Evolutionary conservation across 2,329 filamentous ascomycete species (phyloP).

Genomic region (Seiridium unicorne): DNA sequence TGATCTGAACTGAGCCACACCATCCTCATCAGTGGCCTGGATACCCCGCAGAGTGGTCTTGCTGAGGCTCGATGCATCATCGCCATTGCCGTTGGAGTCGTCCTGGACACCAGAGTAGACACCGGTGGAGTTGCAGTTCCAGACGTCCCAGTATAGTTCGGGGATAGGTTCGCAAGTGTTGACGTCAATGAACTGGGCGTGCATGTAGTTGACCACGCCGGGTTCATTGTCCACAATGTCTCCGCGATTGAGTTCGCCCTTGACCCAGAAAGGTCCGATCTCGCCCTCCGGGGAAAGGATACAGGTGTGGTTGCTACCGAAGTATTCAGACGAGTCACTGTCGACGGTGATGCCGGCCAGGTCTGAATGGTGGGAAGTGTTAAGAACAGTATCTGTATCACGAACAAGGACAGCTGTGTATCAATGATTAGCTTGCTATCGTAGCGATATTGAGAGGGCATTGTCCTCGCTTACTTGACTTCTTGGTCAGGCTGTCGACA

Average conservation of each 20-base stretch:
- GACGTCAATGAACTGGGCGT: conserved; percentile 53
- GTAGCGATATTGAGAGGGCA: neutral
- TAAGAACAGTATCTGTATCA: neutral
- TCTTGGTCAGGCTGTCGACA: neutral
- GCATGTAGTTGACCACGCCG: conserved; percentile 47
- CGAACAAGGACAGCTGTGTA: neutral
- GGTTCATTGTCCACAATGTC: conserved; percentile 45
- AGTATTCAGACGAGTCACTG: conserved; percentile 27
- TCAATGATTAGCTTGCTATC: neutral
- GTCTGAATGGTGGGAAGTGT: conserved; percentile 3
- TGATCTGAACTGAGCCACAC: neutral
- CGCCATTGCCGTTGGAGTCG: conserved; percentile 38
- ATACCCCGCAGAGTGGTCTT: conserved; percentile 39
- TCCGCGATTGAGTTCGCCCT: conserved; percentile 47
- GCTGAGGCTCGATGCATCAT: conserved; percentile 35
- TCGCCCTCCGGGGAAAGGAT: conserved; percentile 51
- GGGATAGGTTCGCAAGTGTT: conserved; percentile 50
- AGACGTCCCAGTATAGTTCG: conserved; percentile 48
- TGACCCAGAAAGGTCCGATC: conserved; percentile 53
- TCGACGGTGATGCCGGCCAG: conserved; percentile 2
- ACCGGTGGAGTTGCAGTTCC: conserved; percentile 44
- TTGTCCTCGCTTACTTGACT: neutral
- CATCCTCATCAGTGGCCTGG: neutral
- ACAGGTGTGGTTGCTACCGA: conserved; percentile 42
- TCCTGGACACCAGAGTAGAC: conserved; percentile 44